Evolutionary conservation across 2,329 filamentous ascomycete species (phyloP), one percentile per base, ranked within the genome.

Genomic region (Sordariomycetes sp.): DNA sequence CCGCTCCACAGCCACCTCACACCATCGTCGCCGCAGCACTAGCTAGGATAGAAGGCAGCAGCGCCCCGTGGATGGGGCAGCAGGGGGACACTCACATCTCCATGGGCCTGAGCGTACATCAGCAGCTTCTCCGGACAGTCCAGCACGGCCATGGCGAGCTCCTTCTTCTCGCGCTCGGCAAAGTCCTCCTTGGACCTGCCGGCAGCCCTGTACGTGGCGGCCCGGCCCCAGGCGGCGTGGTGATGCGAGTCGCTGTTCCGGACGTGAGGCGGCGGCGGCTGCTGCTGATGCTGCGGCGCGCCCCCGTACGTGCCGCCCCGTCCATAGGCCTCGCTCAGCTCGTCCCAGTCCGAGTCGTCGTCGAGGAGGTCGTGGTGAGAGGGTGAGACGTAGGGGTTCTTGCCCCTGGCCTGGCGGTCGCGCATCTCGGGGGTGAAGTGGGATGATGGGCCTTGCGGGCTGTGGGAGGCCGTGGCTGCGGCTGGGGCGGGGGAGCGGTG

Each of bases 321-420:
- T n/a, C n/a, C n/a, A n/a, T n/a, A n/a, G n/a, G n/a, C n/a, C n/a
- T n/a, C n/a, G n/a, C n/a, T n/a, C n/a, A n/a, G n/a, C n/a, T n/a
- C n/a, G n/a, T n/a, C n/a, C n/a, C n/a, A n/a, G n/a, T n/a, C n/a
- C n/a, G n/a, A n/a, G n/a, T n/a, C n/a, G n/a, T n/a, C n/a, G n/a
- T n/a, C n/a, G n/a, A n/a, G n/a, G n/a, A n/a, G n/a, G n/a, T n/a
- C n/a, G n/a, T n/a, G 24, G 16, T 7, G 11, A 8, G 7, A 24
- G 17, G 6, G 16, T 19, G 12, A 4, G 11, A 24, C n/a, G 46
- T 72, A 72, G 1, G 70, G 68, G 40, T 77, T 64, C 46, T 75
- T 75, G 33, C 73, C 72, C 26, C 74, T 61, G 5, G 74, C 70
- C 50, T 79, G 74, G 6, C 63, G 63, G 48, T 78, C 72, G 45